Evolutionary conservation across 208 protist genomes (phyloP), one percentile per base, ranked within the genome.

Genomic region (Acanthamoeba quina): DNA sequence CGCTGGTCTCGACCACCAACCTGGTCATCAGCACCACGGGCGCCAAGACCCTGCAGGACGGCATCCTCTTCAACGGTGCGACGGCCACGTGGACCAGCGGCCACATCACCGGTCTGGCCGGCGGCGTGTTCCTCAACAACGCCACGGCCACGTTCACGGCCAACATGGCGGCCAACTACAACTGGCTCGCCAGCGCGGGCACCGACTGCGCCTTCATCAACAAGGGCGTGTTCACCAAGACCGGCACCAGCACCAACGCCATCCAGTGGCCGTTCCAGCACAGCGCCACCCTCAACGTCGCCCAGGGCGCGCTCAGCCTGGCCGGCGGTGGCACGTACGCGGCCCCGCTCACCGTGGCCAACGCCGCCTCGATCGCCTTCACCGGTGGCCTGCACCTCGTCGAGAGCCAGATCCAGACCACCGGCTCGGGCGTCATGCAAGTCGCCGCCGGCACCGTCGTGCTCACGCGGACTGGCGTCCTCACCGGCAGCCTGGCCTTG

Each of bases 61-160:
- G 86, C 86, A 60, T 58, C 64, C 56, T 92, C 56, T 78, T 92
- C 86, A 92, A 92, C 86, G 68, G 26, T 4, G 62, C 31, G 9
- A 52, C 37, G 29, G 68, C 86, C 60, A 92, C 86, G 15, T 92
- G 86, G 86, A 70, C 26, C 41, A 24, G 17, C n/a, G 86, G 86
- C 41, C 24, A 70, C 62, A 19, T 92, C 26, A 26, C 29, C 24
- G 60, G 86, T 37, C 10, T n/a, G 17, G 29, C 37, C 47, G 86
- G 86, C n/a, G 86, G 44, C 10, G 41, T 70, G 86, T 92, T 92
- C 68, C 15, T 92, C 86, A 92, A 92, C 68, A 92, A 76, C 24
- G 86, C 21, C 64, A 92, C 86, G 44, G 86, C 11, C 31, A 62
- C 86, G 31, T 92, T 92, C 29, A 52, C 29, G 24, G 68, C 68